phyloP scores from a whole-genome alignment of 2,329 filamentous ascomycete genomes.

The Coniochaeta sp. region DNA sequence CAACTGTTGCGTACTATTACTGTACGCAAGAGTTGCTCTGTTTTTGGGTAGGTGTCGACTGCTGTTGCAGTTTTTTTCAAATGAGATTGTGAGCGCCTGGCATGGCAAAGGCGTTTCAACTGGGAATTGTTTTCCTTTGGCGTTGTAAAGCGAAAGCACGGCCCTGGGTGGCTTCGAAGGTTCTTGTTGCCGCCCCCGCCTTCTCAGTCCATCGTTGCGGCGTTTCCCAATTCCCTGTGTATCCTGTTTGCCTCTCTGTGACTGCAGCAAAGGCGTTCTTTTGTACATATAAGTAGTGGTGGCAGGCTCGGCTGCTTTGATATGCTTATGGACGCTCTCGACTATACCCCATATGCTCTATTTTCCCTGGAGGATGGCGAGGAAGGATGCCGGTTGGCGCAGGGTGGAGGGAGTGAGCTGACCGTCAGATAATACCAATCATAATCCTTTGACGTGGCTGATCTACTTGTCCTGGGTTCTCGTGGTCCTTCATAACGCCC shows the following conservation, averaged over 20 bases:
- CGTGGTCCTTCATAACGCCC: too few species aligned
- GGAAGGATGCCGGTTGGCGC: background rate
- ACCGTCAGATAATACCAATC: background rate
- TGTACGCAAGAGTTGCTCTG: background rate
- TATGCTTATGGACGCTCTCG: background rate
- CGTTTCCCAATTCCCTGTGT: background rate
- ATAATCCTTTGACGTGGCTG: background rate
- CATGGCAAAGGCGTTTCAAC: slow-evolving; percentile 1
- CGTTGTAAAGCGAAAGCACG: background rate
- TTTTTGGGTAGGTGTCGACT: background rate
- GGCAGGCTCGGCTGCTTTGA: background rate
- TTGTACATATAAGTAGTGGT: background rate
- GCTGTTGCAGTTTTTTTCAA: background rate
- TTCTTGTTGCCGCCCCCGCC: background rate
- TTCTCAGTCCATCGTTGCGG: background rate
- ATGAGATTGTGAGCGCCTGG: background rate
- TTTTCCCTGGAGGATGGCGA: background rate
- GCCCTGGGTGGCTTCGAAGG: background rate
- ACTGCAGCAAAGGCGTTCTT: background rate
- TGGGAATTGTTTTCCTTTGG: background rate
- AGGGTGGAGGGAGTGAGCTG: background rate
- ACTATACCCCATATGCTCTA: background rate
- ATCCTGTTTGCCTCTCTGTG: background rate
- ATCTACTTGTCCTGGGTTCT: background rate
- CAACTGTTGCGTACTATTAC: background rate